Evolutionary conservation across 805 yeast genomes (phyloP).

Genomic region (Lachancea thermotolerans): DNA sequence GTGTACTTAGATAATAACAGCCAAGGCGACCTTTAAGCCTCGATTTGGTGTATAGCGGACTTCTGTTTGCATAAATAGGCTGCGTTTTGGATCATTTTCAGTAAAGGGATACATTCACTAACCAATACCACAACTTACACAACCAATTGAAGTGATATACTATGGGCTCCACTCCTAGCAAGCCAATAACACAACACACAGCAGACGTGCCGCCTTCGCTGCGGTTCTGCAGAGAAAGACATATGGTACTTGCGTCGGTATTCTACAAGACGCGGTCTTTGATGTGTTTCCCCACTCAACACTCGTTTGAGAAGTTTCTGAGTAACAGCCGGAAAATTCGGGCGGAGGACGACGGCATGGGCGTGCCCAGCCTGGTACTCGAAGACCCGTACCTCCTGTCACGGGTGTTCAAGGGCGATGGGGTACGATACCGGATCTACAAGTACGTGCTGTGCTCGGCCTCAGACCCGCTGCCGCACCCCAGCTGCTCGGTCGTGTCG

Average conservation of each 20-base stretch:
- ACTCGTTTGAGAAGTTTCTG: slow-evolving; percentile 4
- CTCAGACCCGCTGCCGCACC: slow-evolving; percentile 1
- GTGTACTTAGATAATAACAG: no score
- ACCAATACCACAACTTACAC: no score
- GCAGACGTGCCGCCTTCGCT: slow-evolving; percentile 5
- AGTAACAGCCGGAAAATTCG: not conserved
- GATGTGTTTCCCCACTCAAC: slow-evolving; percentile 7
- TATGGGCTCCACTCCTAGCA: slow-evolving; percentile 3
- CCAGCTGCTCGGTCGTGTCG: not conserved
- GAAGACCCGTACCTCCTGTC: slow-evolving; percentile 1
- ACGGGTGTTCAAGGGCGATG: not conserved
- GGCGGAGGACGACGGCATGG: slow-evolving; percentile 4
- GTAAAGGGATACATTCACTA: no score
- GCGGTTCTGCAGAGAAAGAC: slow-evolving; percentile 5
- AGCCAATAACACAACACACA: not conserved
- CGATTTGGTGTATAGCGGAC: no score
- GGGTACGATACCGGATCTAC: slow-evolving; percentile 1
- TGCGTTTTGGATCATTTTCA: no score
- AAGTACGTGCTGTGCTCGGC: slow-evolving; percentile 2
- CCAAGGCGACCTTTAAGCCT: no score
- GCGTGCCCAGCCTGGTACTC: slow-evolving; percentile 4
- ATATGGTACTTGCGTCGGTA: slow-evolving; percentile 4
- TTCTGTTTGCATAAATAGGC: no score
- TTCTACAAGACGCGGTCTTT: not conserved
- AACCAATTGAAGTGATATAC: no score